Percentiles rank a stretch among this genome's conserved stretches.
Evolutionary conservation across 371 early-diverging fungal species (phyloP).

Genomic region (Encephalitozoon cuniculi): DNA sequence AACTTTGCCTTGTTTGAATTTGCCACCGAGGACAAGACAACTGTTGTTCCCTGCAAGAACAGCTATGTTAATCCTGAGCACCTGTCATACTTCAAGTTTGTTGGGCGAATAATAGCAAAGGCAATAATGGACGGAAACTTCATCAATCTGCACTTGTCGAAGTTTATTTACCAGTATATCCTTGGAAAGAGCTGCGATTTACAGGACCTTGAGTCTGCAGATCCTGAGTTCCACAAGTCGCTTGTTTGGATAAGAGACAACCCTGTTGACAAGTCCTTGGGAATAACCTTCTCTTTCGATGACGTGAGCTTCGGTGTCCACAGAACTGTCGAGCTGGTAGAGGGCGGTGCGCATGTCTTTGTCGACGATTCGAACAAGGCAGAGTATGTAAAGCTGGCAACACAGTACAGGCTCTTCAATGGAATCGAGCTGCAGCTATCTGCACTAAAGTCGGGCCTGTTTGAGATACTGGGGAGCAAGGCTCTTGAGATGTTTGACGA

Average conservation of each 20-base stretch:
- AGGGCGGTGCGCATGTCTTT: conserved; percentile 73
- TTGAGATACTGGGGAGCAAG: conserved; percentile 78
- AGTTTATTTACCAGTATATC: conserved; percentile 92
- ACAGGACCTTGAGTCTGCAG: conserved; percentile 87
- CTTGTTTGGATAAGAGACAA: conserved; percentile 91
- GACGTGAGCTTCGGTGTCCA: conserved; percentile 80
- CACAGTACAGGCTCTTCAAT: conserved; percentile 72
- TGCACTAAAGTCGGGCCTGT: conserved; percentile 82
- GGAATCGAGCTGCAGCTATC: conserved; percentile 83
- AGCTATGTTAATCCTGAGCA: conserved; percentile 88
- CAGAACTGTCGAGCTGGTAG: conserved; percentile 73
- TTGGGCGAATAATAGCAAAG: conserved; percentile 92
- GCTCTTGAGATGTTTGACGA: conserved; percentile 88
- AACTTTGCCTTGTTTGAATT: conserved; percentile 85
- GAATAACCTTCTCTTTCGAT: conserved; percentile 82
- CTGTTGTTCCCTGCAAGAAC: conserved; percentile 86
- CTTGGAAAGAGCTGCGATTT: conserved; percentile 77
- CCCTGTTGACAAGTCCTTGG: conserved; percentile 81
- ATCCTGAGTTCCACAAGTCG: conserved; percentile 87
- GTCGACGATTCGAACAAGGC: conserved; percentile 90
- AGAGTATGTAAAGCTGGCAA: conserved; percentile 81
- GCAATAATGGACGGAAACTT: conserved; percentile 86
- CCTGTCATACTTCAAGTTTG: conserved; percentile 86
- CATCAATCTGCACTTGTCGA: conserved; percentile 85
- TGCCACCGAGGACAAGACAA: conserved; percentile 81